Conservation (phyloP, 148 eudicot genomes). For the Rhododendron molle region DNA sequence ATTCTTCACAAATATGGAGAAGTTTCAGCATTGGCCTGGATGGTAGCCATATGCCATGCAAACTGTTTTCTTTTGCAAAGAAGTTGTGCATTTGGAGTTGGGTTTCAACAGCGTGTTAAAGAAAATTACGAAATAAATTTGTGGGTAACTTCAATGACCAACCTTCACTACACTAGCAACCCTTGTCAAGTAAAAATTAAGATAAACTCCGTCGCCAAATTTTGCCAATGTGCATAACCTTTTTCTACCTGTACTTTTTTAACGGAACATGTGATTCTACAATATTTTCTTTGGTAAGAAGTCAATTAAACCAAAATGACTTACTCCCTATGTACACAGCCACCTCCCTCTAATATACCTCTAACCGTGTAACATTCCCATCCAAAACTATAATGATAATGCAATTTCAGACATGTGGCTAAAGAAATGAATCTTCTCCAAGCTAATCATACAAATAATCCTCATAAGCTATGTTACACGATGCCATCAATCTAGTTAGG, state of each 20-base stretch:
- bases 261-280: neutral
- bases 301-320: neutral
- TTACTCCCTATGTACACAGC: neutral
- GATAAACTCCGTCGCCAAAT: neutral
- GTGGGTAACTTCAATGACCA: neutral
- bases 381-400: too few relatives aligned
- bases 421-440: too few relatives aligned
- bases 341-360: neutral
- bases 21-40: neutral
- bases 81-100: neutral
- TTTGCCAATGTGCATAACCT: neutral
- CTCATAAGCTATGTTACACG: too few relatives aligned
- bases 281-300: neutral
- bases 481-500: too few relatives aligned
- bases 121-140: neutral
- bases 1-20: neutral
- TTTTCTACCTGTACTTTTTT: neutral
- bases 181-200: neutral
- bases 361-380: too few relatives aligned
- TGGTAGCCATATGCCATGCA: neutral
- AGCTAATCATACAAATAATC: too few relatives aligned
- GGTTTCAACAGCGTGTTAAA: neutral
- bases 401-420: too few relatives aligned
- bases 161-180: neutral
- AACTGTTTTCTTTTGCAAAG: too few relatives aligned